Base-by-base conservation (phyloP, 1,139 yeast species). In the Tardiomyces blankii region DNA sequence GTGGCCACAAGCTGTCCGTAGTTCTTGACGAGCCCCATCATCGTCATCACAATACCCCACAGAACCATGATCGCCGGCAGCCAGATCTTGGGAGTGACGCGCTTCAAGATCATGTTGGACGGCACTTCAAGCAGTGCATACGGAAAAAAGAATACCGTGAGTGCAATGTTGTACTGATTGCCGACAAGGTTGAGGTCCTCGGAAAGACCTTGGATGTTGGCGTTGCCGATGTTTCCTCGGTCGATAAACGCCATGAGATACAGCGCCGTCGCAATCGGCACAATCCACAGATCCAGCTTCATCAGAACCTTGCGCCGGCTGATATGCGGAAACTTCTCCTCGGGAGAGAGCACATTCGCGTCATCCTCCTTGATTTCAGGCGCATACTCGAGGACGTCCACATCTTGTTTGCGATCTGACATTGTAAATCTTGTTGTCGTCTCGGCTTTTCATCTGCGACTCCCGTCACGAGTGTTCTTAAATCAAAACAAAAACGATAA, bases 41-140 rank as follows among this genome's bases (percentile, higher is more conserved):
- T 78, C 43, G 78, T 70, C 44, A 80, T 73, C 44, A 77, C 69
- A 16, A 70, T 70, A 18, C 84, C 85, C 62, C 78, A 79, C 9
- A 63, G 56, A 27, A 77, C 62, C 56, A 78, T 77, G 55, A 77
- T 70, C 1, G 57, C 54, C 43, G 77, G 66, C 45, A 80, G 67
- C 80, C 82, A 79, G n/a, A 48, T 21, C 12, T 44, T 42, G 8
- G 49, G 49, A 23, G 38, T 44, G 39, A 47, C 32, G 25, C 42
- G 48, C 40, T 52, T 46, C 18, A 56, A 46, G 13, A 55, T 39
- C 42, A 52, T 48, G 28, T 50, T 51, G 4, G 51, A 46, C 9
- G 54, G 54, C 28, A 51, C 44, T 47, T 58, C 55, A 41, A 56
- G 52, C 2, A 50, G 74, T 40, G 56, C 50, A 44, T 59, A 58